These are phyloP conservation scores for Udeniomyces megalosporus DNA, from an alignment of 768 basidiomycete species.

Conservation along the genomic window DNA sequence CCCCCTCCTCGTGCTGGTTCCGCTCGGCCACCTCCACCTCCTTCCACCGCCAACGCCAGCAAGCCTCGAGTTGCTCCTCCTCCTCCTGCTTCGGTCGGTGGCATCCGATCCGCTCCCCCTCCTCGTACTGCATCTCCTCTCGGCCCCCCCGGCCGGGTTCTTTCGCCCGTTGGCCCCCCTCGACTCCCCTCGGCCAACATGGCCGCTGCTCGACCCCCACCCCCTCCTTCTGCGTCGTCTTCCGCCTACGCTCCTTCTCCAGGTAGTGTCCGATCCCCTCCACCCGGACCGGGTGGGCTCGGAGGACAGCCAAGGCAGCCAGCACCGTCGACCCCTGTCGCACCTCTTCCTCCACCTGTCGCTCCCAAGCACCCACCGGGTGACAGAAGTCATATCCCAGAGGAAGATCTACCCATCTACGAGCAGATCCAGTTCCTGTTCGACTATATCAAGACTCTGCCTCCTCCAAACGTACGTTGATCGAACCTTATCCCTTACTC, in stretches of 20 bases:
- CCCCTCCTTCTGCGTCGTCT: not conserved
- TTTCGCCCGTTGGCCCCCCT: slow-evolving; percentile 16
- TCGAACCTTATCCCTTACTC: too few species aligned
- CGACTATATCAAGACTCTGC: slow-evolving; percentile 11
- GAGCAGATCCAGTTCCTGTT: slow-evolving; percentile 25
- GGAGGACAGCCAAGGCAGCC: not conserved
- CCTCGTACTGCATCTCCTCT: slow-evolving; percentile 29
- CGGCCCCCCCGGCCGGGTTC: slow-evolving; percentile 19
- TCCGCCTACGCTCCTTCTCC: slow-evolving; percentile 13
- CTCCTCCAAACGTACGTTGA: slow-evolving; percentile 12
- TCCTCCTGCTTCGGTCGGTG: not conserved
- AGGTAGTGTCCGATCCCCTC: slow-evolving; percentile 13
- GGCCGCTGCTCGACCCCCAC: slow-evolving; percentile 6
- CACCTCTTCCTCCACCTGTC: slow-evolving; percentile 31
- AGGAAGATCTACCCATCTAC: slow-evolving; percentile 47
- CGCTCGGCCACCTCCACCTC: slow-evolving; percentile 12
- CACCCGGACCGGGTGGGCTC: slow-evolving; percentile 14
- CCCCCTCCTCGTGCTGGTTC: slow-evolving; percentile 20
- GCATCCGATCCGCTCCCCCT: slow-evolving; percentile 28
- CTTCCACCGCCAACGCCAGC: not conserved
- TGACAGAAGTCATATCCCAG: slow-evolving; percentile 82
- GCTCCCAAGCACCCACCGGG: slow-evolving; percentile 38
- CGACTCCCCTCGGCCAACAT: slow-evolving; percentile 25
- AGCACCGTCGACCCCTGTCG: slow-evolving; percentile 9
- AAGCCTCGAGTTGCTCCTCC: slow-evolving; percentile 13